A percentile compares a stretch with the other conserved stretches of the same genome.
Conservation (phyloP, 768 basidiomycete species). For the Suillus spraguei region DNA sequence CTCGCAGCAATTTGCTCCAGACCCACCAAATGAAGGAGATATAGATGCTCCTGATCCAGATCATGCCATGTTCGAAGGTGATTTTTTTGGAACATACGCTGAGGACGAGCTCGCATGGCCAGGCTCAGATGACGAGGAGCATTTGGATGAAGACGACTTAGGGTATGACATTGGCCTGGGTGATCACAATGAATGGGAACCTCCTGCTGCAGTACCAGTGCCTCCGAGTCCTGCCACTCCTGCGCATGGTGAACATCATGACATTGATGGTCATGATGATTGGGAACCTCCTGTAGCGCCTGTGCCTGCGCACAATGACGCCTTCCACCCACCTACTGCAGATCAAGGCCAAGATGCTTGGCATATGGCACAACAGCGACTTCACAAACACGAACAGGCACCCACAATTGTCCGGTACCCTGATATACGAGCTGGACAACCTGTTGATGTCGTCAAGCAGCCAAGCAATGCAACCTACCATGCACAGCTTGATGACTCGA, state of each 20-base stretch:
- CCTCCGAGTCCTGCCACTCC: neutral
- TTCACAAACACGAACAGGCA: neutral
- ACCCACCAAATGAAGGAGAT: no score
- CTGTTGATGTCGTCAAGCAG: no score
- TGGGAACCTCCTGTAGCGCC: no score
- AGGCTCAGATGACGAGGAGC: neutral
- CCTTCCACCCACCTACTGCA: neutral
- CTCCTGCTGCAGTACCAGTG: neutral
- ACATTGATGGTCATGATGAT: no score
- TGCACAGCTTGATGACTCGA: no score
- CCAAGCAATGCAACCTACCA: no score
- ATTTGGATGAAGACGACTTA: neutral
- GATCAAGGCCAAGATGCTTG: neutral
- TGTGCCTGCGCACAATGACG: no score
- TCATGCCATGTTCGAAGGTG: neutral
- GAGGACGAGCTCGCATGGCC: neutral
- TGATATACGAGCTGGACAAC: neutral
- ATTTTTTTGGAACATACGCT: neutral
- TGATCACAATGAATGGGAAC: neutral
- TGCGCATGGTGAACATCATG: no score
- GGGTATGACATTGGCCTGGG: neutral
- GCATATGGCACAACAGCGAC: neutral
- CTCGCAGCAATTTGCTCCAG: no score
- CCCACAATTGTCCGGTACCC: neutral
- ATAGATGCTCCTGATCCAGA: no score